A percentile compares a stretch with the other conserved stretches of the same genome.
phyloP scores from a whole-genome alignment of 352 stramenopile genomes.

The Phytophthora capsici region DNA sequence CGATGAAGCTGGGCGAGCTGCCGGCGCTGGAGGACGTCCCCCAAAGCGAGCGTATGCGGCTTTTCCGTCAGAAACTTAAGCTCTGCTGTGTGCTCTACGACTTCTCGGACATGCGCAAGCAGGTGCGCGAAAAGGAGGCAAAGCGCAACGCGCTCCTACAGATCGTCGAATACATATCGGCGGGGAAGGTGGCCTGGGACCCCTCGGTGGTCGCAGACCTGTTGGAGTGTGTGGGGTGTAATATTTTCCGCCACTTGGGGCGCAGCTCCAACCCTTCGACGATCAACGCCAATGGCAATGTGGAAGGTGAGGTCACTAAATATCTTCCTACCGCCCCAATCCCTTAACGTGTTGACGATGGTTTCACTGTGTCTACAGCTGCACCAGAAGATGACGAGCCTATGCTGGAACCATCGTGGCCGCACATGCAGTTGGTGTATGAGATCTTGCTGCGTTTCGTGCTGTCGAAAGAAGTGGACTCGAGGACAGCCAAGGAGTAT shows the following conservation, averaged over 20 bases:
- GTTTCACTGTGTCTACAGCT: conserved; percentile 14
- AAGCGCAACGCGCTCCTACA: conserved; percentile 98
- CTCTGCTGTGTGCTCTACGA: conserved; percentile 67
- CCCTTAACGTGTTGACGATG: conserved; percentile 4
- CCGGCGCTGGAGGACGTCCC: conserved; percentile 63
- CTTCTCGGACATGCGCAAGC: conserved; percentile 63
- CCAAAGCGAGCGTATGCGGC: conserved; percentile 58
- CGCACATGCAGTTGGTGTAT: conserved; percentile 98
- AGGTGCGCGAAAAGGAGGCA: conserved; percentile 70
- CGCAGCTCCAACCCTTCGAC: conserved; percentile 74
- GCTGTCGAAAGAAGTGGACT: conserved; percentile 96
- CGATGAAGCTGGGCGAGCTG: conserved; percentile 58
- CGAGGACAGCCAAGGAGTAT: conserved; percentile 97
- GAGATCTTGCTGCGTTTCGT: conserved; percentile 99
- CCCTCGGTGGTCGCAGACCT: conserved; percentile 62
- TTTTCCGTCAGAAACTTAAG: conserved; percentile 74
- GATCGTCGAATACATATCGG: conserved; percentile 97
- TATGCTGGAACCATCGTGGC: conserved; percentile 97
- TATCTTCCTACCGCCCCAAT: not conserved
- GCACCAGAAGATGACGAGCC: conserved; percentile 98
- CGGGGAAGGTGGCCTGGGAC: conserved; percentile 72
- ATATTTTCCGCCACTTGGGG: conserved; percentile 91
- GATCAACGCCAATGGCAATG: conserved; percentile 60
- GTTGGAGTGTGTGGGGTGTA: conserved; percentile 74
- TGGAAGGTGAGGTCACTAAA: conserved; percentile 42